These are phyloP conservation scores for Tieghemostelium lacteum DNA, from an alignment of 78 protist genomes.

Conservation along the genomic window DNA sequence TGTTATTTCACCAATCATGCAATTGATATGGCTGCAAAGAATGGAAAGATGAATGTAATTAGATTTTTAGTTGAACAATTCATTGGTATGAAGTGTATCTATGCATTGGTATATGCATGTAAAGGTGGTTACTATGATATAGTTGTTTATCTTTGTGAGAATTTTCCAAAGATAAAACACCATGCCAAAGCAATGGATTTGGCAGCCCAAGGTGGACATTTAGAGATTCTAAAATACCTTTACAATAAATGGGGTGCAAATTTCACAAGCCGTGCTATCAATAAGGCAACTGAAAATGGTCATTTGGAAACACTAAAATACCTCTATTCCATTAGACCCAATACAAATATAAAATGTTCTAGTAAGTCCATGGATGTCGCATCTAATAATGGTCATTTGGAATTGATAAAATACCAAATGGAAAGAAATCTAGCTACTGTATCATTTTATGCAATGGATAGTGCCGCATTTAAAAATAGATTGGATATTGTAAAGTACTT, in stretches of 20 bases:
- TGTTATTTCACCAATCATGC: not conserved
- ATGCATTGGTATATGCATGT: not conserved
- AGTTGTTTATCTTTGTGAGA: not conserved
- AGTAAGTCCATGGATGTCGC: too few species aligned
- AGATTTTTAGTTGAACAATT: not conserved
- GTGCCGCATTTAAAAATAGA: not conserved
- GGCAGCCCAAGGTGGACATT: not conserved
- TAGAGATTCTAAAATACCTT: not conserved
- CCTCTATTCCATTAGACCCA: not conserved
- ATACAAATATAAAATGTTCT: too few species aligned
- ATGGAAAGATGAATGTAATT: not conserved
- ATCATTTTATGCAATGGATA: not conserved
- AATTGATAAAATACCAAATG: too few species aligned
- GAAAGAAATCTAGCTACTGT: too few species aligned
- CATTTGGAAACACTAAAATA: not conserved
- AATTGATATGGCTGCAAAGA: not conserved
- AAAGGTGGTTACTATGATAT: not conserved
- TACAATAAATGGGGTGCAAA: not conserved
- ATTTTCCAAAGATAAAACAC: not conserved
- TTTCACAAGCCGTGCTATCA: not conserved
- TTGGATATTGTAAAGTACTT: conserved; percentile 2
- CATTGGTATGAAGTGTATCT: not conserved
- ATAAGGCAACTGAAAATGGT: not conserved
- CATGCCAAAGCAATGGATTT: not conserved
- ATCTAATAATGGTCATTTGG: too few species aligned